Evolutionary conservation across 169 alveolate genomes (phyloP), one percentile per base, ranked within the genome.

Genomic region (Neospora caninum): DNA sequence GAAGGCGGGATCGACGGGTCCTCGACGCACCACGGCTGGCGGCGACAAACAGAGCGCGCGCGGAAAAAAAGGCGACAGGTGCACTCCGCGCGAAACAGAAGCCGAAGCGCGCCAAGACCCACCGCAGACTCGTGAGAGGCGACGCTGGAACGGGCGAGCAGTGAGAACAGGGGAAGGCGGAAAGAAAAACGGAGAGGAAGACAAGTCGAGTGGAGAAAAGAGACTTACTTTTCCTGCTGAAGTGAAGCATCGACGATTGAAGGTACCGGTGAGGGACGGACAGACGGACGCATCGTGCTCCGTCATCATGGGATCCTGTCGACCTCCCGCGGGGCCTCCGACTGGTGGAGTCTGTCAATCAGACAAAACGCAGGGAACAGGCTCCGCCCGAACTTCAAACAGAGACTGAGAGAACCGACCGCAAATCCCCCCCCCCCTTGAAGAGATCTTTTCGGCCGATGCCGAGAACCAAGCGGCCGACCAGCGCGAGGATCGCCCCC

Each of bases 231-330:
- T 16, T 78, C 86, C 86, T 0, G 9, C 45, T 10, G 86, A 78
- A 20, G 86, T 78, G 45, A 78, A 78, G 45, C 86, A 78, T 13
- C 86, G 86, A 16, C 86, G 49, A n/a, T 78, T 78, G 43, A 78
- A 2, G 13, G 86, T 43, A 43, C 86, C 86, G 1, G 86, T 78
- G 27, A 78, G 86, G 13, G 49, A 36, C 41, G 86, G 42, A 43
- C 86, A 78, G 39, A n/a, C 39, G 86, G 86, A 20, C 49, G 86
- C 86, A n/a, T 78, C 42, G 45, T 69, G 34, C 82, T 69, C 42
- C 7, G 82, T 69, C 39, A 69, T 31, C 82, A 69, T 31, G 34
- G 82, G 82, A 69, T 69, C 82, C 58, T 13, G 58, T 13, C 58
- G 22, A 49, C 58, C 58, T 49, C 58, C 58, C 6, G 38, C 34